Conservation (phyloP, 2,329 filamentous ascomycete species). For the Ophiostoma sp. region DNA sequence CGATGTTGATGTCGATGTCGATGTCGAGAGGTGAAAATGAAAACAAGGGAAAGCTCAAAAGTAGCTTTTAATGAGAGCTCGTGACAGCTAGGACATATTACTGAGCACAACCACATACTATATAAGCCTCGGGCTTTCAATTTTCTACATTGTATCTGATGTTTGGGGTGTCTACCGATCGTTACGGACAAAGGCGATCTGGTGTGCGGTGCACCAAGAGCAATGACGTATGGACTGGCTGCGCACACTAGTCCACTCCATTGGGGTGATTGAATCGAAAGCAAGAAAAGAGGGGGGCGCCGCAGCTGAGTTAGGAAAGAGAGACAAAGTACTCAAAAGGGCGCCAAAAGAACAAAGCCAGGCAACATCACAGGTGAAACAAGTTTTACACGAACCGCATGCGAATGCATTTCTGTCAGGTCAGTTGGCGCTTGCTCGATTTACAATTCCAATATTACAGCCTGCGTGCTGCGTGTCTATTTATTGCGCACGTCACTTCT, state of each 20-base stretch:
- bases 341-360: conserved; percentile 11
- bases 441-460: too few relatives aligned
- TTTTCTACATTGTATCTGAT: neutral
- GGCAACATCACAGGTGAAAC: neutral
- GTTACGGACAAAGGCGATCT: conserved; percentile 13
- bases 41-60: neutral
- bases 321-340: conserved; percentile 5
- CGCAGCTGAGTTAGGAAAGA: neutral
- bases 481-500: too few relatives aligned
- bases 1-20: neutral
- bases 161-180: neutral
- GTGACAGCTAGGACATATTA: neutral
- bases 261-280: neutral
- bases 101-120: neutral
- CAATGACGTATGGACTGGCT: conserved; percentile 11
- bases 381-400: neutral
- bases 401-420: neutral
- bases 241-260: neutral
- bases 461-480: too few relatives aligned
- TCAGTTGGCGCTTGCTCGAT: too few relatives aligned
- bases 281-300: neutral
- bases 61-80: neutral
- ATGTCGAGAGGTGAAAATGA: neutral
- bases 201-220: neutral
- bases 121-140: neutral